Percentiles rank a stretch among this genome's conserved stretches.
These are phyloP conservation scores for Globisporangium carolinianum DNA, from an alignment of 352 stramenopile genomes.

Conservation along the genomic window DNA sequence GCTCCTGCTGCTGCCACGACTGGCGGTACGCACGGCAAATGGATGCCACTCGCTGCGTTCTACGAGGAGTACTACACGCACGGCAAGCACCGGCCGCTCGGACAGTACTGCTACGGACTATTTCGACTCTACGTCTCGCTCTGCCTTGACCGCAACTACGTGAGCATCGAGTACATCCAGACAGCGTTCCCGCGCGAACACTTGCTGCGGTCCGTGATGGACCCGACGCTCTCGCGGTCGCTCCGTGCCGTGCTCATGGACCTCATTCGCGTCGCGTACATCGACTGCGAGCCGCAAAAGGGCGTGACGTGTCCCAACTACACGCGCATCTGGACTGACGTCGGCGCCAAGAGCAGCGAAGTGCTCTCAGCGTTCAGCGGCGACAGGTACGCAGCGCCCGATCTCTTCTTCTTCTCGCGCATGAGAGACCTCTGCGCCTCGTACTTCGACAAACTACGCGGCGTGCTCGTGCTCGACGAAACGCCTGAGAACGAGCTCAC, in stretches of 20 bases:
- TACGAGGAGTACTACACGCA: slow-evolving; percentile 60
- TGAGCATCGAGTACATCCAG: slow-evolving; percentile 68
- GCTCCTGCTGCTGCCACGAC: neutral
- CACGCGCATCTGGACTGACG: slow-evolving; percentile 63
- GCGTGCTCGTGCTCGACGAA: slow-evolving; percentile 41
- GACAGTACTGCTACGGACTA: slow-evolving; percentile 65
- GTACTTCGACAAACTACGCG: slow-evolving; percentile 37
- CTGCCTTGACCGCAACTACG: slow-evolving; percentile 69
- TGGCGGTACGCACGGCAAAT: slow-evolving; percentile 16
- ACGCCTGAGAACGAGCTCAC: slow-evolving; percentile 58
- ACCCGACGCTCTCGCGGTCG: slow-evolving; percentile 36
- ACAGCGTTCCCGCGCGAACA: slow-evolving; percentile 48
- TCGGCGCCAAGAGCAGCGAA: slow-evolving; percentile 23
- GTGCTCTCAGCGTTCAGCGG: slow-evolving; percentile 21
- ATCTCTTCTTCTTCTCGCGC: slow-evolving; percentile 40
- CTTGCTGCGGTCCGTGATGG: slow-evolving; percentile 40
- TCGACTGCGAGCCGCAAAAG: slow-evolving; percentile 70
- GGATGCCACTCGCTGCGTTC: slow-evolving; percentile 39
- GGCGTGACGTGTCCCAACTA: slow-evolving; percentile 49
- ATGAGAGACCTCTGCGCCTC: slow-evolving; percentile 37
- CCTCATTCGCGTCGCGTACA: slow-evolving; percentile 51
- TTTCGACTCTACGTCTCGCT: slow-evolving; percentile 65
- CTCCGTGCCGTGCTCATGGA: slow-evolving; percentile 63
- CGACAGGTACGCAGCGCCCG: slow-evolving; percentile 26
- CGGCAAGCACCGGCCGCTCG: slow-evolving; percentile 36